Base-by-base conservation (phyloP, 169 alveolate genomes). In the Plasmodium vinckei region DNA sequence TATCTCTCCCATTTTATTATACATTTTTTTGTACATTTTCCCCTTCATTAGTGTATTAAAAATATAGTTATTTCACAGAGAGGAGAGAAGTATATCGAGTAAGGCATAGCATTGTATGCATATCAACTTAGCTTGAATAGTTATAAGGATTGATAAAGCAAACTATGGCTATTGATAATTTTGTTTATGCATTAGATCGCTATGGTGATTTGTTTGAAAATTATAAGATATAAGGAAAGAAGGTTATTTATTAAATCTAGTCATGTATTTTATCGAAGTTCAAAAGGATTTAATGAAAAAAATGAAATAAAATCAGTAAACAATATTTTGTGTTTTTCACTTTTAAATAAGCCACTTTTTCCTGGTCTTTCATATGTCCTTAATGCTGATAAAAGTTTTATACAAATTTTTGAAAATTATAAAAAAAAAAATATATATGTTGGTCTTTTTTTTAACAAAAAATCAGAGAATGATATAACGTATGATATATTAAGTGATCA, bases 361-460 rank as follows among this genome's bases (percentile, higher is more conserved):
- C 90, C 90, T 4, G 90, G 90, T 2, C 84, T 82, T 33, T 56
- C 73, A 5, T 69, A 82, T 61, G 86, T 82, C 10, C 54, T 82
- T 13, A 82, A 82, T 46, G 59, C 21, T 25, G 90, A 82, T 42
- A 68, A 51, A 44, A 82, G 54, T 71, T 19, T 82, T 42, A 25
- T 57, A 59, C 33, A 39, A 12, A 17, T 21, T 10, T 46, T 82
- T 13, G 72, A 69, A 53, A 47, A 67, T 42, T 57, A 64, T 27
- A 73, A 60, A 49, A 54, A 57, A 57, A 69, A 82, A 54, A 65
- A 47, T 13, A 61, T 47, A 9, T 71, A 67, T 61, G 60, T 82
- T 5, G 90, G 90, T 1, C 86, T 82, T 5, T 82, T 82, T 82
- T 71, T 82, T 68, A 54, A 19, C 23, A 82, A 46, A 23, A 69